Evolutionary conservation across 2,329 filamentous ascomycete species (phyloP), one percentile per base, ranked within the genome.

Genomic region (Penicillium sp.): DNA sequence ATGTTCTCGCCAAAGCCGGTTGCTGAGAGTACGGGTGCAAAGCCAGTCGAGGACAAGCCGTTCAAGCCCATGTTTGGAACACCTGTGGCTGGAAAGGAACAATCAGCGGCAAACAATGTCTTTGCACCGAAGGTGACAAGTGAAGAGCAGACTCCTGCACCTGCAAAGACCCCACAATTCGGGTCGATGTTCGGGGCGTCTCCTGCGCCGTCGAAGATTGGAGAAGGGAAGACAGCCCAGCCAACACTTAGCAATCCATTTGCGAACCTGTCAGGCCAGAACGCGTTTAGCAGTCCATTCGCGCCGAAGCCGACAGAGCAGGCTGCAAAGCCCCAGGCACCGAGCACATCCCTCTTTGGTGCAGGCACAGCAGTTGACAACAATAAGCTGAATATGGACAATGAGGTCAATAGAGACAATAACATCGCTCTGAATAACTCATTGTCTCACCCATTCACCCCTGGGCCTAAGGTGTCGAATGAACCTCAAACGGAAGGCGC

Each of bases 141-240:
- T 31, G 24, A 37, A 34, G 47, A 37, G 26, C 39, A 46, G 31
- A 34, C 47, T 19, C 31, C 53, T 44, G 34, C 45, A 10, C 26
- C 53, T 37, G 40, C 60, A 2, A 45, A 57, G 32, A 35, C 56
- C 22, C 40, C 57, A 33, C 46, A 44, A 6, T 54, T 49, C 24
- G 46, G 43, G 1, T 53, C 59, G 43, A 63, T 72, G 45, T 69
- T 70, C 49, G 61, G 57, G 37, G 53, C 34, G 4, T 26, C 39
- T 21, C 22, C 53, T 41, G 17, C 45, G 3, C 21, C 37, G 4
- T 24, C 53, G 15, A 51, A 43, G 21, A 15, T 45, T 40, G 48
- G 35, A 21, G 37, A 46, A 29, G 48, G 21, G 19, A 32, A 31
- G 15, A 13, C 31, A 37, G 13, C 48, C 10, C 45, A 34, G 24